Evolutionary conservation across 2,329 filamentous ascomycete species (phyloP).

Genomic region (Apiospora pterosperma): DNA sequence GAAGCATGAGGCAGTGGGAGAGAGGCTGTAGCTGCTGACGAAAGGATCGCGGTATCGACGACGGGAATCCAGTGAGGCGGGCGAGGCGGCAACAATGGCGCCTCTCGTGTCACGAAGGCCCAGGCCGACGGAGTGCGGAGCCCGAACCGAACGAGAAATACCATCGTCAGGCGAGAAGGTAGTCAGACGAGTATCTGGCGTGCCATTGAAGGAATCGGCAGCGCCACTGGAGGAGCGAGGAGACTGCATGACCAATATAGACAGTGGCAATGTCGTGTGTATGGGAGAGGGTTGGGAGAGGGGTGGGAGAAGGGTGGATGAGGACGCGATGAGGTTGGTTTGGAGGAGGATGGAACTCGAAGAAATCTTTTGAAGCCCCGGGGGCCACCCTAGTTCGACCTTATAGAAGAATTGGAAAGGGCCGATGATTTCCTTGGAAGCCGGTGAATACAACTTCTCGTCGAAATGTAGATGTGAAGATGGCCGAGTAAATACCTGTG

Average conservation of each 20-base stretch:
- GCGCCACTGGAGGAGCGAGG: constrained; percentile 49
- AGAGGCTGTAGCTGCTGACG: constrained; percentile 51
- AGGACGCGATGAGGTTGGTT: not conserved
- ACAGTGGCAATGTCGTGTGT: not conserved
- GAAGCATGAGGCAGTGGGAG: constrained; percentile 61
- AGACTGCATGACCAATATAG: constrained; percentile 25
- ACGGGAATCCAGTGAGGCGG: constrained; percentile 18
- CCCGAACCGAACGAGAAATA: constrained; percentile 40
- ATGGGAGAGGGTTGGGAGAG: not conserved
- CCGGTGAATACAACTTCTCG: not conserved
- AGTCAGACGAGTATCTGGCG: constrained; percentile 62
- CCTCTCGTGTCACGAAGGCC: constrained; percentile 25
- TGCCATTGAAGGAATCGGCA: constrained; percentile 56
- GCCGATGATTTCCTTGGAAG: not conserved
- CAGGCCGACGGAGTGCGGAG: constrained; percentile 28
- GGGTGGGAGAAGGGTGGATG: not conserved
- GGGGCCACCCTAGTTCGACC: not conserved
- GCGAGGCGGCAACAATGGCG: constrained; percentile 19
- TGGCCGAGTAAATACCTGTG: no score
- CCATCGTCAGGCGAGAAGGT: constrained; percentile 60
- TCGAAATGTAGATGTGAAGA: not conserved
- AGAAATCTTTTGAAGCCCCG: not conserved
- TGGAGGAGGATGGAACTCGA: not conserved
- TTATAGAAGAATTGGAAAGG: not conserved
- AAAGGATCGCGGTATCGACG: constrained; percentile 48